A percentile compares a stretch with the other conserved stretches of the same genome.
phyloP scores from a whole-genome alignment of 495 filamentous ascomycete genomes.

The Sporormia fimetaria region DNA sequence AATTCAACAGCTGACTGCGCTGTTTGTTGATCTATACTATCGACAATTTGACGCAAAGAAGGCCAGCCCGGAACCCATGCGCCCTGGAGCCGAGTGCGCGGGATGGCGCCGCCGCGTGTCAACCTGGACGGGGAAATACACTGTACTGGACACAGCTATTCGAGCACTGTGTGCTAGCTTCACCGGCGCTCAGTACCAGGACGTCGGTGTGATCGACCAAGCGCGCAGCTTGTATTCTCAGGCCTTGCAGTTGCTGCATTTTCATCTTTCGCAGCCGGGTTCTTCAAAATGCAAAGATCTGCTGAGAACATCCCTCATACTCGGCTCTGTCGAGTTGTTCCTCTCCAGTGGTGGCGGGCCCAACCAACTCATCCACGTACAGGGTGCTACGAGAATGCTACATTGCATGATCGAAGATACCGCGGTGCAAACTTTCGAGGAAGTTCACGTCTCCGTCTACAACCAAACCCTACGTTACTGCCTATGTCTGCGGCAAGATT shows the following conservation, averaged over 20 bases:
- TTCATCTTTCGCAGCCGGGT: conserved; percentile 3
- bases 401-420: background rate
- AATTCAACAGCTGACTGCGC: conserved; percentile 1
- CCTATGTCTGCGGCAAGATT: background rate
- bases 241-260: conserved; percentile 13
- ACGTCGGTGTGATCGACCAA: conserved; percentile 8
- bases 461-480: conserved; percentile 7
- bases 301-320: conserved; percentile 11
- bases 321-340: conserved; percentile 17
- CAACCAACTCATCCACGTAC: conserved; percentile 13
- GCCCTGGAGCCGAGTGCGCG: conserved; percentile 6
- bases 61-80: background rate
- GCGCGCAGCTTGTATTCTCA: conserved; percentile 7
- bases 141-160: conserved; percentile 18
- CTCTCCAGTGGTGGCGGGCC: conserved; percentile 10
- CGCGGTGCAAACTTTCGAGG: conserved; percentile 7
- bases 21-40: conserved; percentile 18
- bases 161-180: conserved; percentile 9
- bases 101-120: conserved; percentile 12
- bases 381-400: conserved; percentile 14
- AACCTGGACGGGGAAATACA: conserved; percentile 8
- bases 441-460: conserved; percentile 11
- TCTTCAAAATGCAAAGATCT: conserved; percentile 4
- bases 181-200: conserved; percentile 11
- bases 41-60: conserved; percentile 2